Evolutionary conservation across 371 early-diverging fungal genomes (phyloP), one percentile per base, ranked within the genome.

Genomic region (Mucor indicus): DNA sequence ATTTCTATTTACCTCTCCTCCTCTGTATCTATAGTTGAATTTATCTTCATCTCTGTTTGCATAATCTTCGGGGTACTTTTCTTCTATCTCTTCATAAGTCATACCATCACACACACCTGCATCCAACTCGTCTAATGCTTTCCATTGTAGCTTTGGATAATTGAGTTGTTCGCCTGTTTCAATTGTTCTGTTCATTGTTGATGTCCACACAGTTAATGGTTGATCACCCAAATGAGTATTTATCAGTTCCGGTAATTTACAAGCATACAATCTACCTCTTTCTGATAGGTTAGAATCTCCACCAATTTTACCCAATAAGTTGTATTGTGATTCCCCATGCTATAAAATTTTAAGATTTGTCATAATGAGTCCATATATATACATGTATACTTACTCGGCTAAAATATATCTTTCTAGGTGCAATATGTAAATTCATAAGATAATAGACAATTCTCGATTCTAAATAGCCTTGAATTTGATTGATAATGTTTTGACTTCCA

Each of bases 91-190:
- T 55, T 96, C 96, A 67, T 98, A 98, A 12, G 98, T 97, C 77
- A 96, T 77, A 19, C 95, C 97, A 69, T 98, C 99, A 75, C 99
- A 98, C 5, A 95, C 89, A 23, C 99, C 98, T 7, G 96, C 90
- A 64, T 96, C 92, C 45, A 98, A 66, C 63, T 98, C 99, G 69
- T 98, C 99, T 55, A 98, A 65, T 33, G 93, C 93, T 64, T 96
- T 97, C 95, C 96, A 98, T 58, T 89, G 89, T 38, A 96, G 64
- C 52, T 96, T 95, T 6, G 77, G 70, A 69, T 90, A 90, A 6
- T 77, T 75, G 17, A 98, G 59, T 19, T 84, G 65, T 10, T 78
- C 78, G 6, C 87, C 91, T 0, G 98, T 98, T 46, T 95, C 90
- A 53, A 90, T 87, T 1, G 98, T 92, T 49, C 98, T 82, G 47